These are phyloP conservation scores for Tetrastigma voinierianum DNA, from an alignment of 164 flowering plant genomes.

Conservation along the genomic window DNA sequence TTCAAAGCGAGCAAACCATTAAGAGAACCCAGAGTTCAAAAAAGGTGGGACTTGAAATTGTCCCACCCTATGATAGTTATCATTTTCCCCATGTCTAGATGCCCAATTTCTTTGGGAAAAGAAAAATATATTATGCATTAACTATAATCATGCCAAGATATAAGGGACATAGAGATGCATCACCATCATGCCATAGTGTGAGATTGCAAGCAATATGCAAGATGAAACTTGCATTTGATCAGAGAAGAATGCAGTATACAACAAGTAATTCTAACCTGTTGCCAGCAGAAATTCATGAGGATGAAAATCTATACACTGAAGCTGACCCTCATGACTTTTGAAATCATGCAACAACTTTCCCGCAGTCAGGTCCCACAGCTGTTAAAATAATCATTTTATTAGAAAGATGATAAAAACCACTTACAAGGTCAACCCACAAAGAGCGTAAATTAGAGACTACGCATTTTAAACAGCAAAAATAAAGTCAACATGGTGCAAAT, in stretches of 20 bases:
- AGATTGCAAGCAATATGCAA: not conserved
- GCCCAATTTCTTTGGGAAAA: not conserved
- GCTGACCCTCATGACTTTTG: slow-evolving; percentile 90
- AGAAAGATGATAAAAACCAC: not conserved
- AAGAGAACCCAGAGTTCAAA: not conserved
- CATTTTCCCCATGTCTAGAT: not conserved
- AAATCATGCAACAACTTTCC: slow-evolving; percentile 96
- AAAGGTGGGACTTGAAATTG: not conserved
- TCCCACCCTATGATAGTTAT: not conserved
- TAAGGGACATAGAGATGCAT: not conserved
- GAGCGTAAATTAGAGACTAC: too few relatives aligned
- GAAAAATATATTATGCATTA: not conserved
- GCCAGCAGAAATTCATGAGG: slow-evolving; percentile 97
- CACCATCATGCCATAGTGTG: too few relatives aligned
- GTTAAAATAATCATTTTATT: slow-evolving; percentile 14
- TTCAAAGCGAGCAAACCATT: not conserved
- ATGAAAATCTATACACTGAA: slow-evolving; percentile 97
- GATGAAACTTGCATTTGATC: not conserved
- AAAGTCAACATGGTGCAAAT: too few relatives aligned
- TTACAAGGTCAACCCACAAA: too few relatives aligned
- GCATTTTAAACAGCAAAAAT: too few relatives aligned
- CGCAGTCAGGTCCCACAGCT: slow-evolving; percentile 99
- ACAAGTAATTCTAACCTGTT: slow-evolving; percentile 61
- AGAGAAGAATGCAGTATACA: not conserved
- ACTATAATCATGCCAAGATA: not conserved